Evolutionary conservation across 768 basidiomycete genomes (phyloP).

Genomic region (Fistulinella prunicolor): DNA sequence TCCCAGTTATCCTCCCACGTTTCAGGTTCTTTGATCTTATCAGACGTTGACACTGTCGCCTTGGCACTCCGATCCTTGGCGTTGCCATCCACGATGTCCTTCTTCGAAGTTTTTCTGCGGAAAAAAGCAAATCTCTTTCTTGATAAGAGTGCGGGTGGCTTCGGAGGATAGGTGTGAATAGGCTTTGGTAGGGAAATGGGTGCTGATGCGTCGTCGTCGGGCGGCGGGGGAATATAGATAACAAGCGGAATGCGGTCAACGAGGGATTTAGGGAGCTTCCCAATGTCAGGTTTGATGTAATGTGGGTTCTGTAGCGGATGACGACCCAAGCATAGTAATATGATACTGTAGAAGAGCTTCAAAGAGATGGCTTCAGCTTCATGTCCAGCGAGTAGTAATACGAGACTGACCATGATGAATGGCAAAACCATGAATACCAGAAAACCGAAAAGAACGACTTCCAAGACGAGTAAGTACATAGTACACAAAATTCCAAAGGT

Average conservation of each 20-base stretch:
- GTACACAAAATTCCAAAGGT: slow-evolving; percentile 76
- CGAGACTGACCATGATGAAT: slow-evolving; percentile 63
- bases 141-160: slow-evolving; percentile 26
- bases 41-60: slow-evolving; percentile 3
- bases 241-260: slow-evolving; percentile 83
- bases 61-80: slow-evolving; percentile 17
- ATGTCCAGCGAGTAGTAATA: not conserved
- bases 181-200: slow-evolving; percentile 45
- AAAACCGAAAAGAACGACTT: slow-evolving; percentile 72
- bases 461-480: slow-evolving; percentile 70
- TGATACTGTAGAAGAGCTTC: slow-evolving; percentile 74
- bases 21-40: slow-evolving; percentile 33
- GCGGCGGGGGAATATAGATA: slow-evolving; percentile 81
- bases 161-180: slow-evolving; percentile 65
- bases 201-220: slow-evolving; percentile 40
- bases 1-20: slow-evolving; percentile 83
- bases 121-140: slow-evolving; percentile 58
- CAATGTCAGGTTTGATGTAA: slow-evolving; percentile 75
- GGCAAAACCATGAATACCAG: slow-evolving; percentile 78
- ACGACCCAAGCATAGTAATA: slow-evolving; percentile 75
- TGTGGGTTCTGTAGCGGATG: slow-evolving; percentile 74
- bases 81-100: slow-evolving; percentile 16
- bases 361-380: slow-evolving; percentile 5
- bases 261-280: slow-evolving; percentile 64
- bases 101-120: slow-evolving; percentile 28